Base-by-base conservation (phyloP, 768 basidiomycete genomes). In the Mycena sanguinolenta region DNA sequence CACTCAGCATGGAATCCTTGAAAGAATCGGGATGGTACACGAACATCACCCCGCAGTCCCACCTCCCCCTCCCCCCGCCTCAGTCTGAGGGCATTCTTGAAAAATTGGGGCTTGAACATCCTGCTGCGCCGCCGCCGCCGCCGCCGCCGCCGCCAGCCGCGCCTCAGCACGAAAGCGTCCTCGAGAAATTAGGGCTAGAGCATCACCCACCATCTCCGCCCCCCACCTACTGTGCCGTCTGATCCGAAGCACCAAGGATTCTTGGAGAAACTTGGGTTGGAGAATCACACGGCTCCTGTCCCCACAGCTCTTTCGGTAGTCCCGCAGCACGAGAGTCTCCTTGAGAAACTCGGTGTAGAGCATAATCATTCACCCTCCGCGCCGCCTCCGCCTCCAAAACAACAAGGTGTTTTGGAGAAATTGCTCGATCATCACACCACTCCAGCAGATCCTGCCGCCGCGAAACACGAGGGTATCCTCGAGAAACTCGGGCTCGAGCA, bases 401-500 rank as follows among this genome's bases (percentile, higher is more conserved):
- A 49, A 28, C 30, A 60, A 34, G 44, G 59, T 25, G 44, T 60
- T 7, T n/a, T 60, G 19, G 65, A 54, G 58, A 60, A 59, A 36
- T 50, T 67, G 50, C 38, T 67, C 3, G 58, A 60, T 1, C 65
- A 67, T 25, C 23, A 53, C 42, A 4, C 30, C 30, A 8, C 39
- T 12, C 39, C 67, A 1, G 23, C 57, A 21, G 23, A 53, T 25
- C 54, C 62, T 12, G 27, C 57, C 12, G 44, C 54, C 42, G 50
- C 55, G 2, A 13, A 36, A 21, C 69, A 70, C 58, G 30, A 65
- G 27, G 42, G 63, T 19, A 1, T 70, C 49, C 69, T 70, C 28
- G 69, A 46, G 39, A 69, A 63, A 39, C 62, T 69, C 49, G 68
- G 63, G 57, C 49, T 69, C 12, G 68, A 58, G 46, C 63, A 58